phyloP scores from a whole-genome alignment of 2,329 filamentous ascomycete species.

The Elsinoe batatas region DNA sequence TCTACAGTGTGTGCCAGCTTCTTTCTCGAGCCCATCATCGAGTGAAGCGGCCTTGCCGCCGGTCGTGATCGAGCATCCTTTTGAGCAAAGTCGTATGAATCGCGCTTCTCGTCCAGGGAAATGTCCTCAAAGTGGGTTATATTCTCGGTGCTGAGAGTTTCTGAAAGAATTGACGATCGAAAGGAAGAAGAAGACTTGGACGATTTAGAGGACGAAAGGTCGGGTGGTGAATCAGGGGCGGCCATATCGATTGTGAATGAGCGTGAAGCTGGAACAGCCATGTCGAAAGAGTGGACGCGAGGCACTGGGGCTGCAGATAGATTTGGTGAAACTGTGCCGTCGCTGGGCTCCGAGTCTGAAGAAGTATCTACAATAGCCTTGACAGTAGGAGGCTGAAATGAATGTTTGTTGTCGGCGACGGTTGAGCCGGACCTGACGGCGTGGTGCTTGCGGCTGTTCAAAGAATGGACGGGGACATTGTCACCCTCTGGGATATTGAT shows the following conservation, averaged over 20 bases:
- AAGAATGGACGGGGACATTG: slow-evolving; percentile 12
- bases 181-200: slow-evolving; percentile 72
- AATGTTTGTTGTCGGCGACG: slow-evolving; percentile 11
- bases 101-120: slow-evolving; percentile 55
- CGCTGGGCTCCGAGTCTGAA: slow-evolving; percentile 4
- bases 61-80: slow-evolving; percentile 10
- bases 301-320: slow-evolving; percentile 13
- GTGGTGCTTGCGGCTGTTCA: slow-evolving; percentile 1
- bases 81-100: slow-evolving; percentile 17
- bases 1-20: slow-evolving; percentile 11
- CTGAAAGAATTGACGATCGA: slow-evolving; percentile 67
- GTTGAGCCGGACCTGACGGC: slow-evolving; percentile 4
- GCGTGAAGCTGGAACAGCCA: slow-evolving; percentile 7
- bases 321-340: slow-evolving; percentile 6
- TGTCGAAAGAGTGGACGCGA: slow-evolving; percentile 18
- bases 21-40: slow-evolving; percentile 10
- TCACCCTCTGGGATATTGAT: slow-evolving; percentile 9
- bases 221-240: slow-evolving; percentile 60
- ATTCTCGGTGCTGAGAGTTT: slow-evolving; percentile 50
- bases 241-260: slow-evolving; percentile 21
- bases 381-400: slow-evolving; percentile 11
- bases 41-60: slow-evolving; percentile 4
- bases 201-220: slow-evolving; percentile 75
- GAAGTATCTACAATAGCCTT: slow-evolving; percentile 8
- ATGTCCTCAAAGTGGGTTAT: slow-evolving; percentile 88